Conservation (phyloP, 371 early-diverging fungal genomes). For the Rhizopus stolonifer region DNA sequence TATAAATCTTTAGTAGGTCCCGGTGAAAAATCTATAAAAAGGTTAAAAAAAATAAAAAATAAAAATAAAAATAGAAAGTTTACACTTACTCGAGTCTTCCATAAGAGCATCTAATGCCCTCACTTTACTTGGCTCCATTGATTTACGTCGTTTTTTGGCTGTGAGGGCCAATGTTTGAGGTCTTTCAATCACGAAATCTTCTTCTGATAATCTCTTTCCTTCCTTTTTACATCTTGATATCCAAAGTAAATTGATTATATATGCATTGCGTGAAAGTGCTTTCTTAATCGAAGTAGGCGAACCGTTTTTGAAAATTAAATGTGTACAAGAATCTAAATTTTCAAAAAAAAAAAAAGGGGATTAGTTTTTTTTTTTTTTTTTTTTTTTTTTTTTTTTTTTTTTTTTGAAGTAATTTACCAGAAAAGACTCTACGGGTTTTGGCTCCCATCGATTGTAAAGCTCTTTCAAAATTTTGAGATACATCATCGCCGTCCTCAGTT, state of each 20-base stretch:
- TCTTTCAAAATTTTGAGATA: slow-evolving; percentile 43
- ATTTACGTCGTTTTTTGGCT: slow-evolving; percentile 36
- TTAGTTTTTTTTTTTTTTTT: neutral
- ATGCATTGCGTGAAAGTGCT: slow-evolving; percentile 29
- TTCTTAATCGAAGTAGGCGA: slow-evolving; percentile 41
- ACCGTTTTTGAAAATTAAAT: slow-evolving; percentile 50
- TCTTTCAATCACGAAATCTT: slow-evolving; percentile 35
- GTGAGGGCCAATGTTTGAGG: slow-evolving; percentile 31
- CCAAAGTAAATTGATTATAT: slow-evolving; percentile 44
- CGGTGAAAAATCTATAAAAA: slow-evolving; percentile 8
- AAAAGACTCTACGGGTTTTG: slow-evolving; percentile 35
- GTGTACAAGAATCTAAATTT: slow-evolving; percentile 41
- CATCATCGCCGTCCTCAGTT: slow-evolving; percentile 53
- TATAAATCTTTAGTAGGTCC: slow-evolving; percentile 2
- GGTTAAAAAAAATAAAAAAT: slow-evolving; percentile 3
- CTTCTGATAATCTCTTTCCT: slow-evolving; percentile 34
- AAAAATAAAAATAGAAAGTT: neutral
- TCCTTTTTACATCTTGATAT: slow-evolving; percentile 40
- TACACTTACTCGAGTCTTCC: too few species aligned
- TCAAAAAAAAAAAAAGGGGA: neutral
- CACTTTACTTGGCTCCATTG: slow-evolving; percentile 50
- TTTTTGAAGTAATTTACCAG: slow-evolving; percentile 12
- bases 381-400: neutral
- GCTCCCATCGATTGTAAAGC: slow-evolving; percentile 49
- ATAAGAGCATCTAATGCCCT: slow-evolving; percentile 20